phyloP scores from a whole-genome alignment of 2,329 filamentous ascomycete species.

The Parafenestella ontariensis region DNA sequence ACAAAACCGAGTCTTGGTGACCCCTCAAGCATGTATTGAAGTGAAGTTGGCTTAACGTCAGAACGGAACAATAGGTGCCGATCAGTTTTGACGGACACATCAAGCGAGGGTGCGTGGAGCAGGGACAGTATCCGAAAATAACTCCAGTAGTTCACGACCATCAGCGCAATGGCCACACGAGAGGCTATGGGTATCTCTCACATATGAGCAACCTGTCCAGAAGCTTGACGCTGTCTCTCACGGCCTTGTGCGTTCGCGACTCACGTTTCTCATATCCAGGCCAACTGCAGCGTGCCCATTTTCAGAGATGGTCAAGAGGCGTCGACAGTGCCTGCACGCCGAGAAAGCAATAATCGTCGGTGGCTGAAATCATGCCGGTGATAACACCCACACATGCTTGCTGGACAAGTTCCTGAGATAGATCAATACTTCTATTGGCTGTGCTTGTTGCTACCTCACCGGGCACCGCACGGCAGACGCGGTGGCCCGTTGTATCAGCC shows the following conservation, averaged over 20 bases:
- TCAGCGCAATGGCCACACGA: not conserved
- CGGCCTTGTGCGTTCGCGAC: not conserved
- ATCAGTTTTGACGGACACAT: not conserved
- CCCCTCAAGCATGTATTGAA: not conserved
- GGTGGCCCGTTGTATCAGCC: not conserved
- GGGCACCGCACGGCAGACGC: not conserved
- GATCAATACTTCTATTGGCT: not conserved
- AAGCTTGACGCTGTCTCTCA: not conserved
- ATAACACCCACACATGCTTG: not conserved
- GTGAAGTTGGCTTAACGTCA: not conserved
- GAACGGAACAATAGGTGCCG: not conserved
- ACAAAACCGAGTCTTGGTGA: not conserved
- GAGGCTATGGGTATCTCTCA: not conserved
- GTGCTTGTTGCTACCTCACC: not conserved
- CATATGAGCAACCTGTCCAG: not conserved
- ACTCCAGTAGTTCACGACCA: not conserved
- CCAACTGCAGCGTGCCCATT: not conserved
- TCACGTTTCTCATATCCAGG: not conserved
- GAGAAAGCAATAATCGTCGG: not conserved
- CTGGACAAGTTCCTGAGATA: not conserved
- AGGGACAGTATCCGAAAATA: not conserved
- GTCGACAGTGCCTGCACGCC: not conserved
- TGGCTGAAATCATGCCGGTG: not conserved
- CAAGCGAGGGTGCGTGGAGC: slow-evolving; percentile 1
- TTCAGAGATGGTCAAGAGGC: not conserved